Percentiles rank a stretch among this genome's conserved stretches.
phyloP scores from a whole-genome alignment of 2,329 filamentous ascomycete genomes.

The Dothideomycetes sp. region DNA sequence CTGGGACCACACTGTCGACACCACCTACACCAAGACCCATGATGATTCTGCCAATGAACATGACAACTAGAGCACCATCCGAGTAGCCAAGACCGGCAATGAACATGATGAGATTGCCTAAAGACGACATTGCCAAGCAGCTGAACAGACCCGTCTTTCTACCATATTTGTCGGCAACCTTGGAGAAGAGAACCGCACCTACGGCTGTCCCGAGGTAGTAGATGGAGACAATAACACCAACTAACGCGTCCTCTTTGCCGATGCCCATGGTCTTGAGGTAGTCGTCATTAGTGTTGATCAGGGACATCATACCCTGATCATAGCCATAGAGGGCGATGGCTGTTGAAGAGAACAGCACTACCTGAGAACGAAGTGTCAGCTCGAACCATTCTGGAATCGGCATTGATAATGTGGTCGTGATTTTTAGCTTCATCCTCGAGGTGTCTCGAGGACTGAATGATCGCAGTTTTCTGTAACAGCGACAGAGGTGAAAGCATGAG shows the following conservation, averaged over 20 bases:
- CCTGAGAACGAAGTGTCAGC: conserved; percentile 19
- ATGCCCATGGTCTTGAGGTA: conserved; percentile 51
- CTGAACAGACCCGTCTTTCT: conserved; percentile 45
- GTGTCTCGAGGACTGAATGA: neutral
- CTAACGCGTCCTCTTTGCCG: conserved; percentile 35
- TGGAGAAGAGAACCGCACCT: conserved; percentile 47
- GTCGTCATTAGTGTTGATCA: conserved; percentile 43
- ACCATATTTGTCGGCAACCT: conserved; percentile 41
- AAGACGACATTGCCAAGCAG: conserved; percentile 40
- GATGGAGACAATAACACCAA: conserved; percentile 49
- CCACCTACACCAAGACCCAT: conserved; percentile 50
- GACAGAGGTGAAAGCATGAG: neutral
- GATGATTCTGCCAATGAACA: conserved; percentile 39
- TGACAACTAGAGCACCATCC: conserved; percentile 32
- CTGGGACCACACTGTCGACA: conserved; percentile 49
- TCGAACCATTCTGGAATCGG: neutral
- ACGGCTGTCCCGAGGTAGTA: conserved; percentile 53
- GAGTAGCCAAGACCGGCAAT: conserved; percentile 39
- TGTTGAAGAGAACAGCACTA: conserved; percentile 42
- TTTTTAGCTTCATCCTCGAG: neutral
- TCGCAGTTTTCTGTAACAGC: neutral
- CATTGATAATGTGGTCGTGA: neutral
- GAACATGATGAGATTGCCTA: conserved; percentile 53
- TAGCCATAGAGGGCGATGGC: conserved; percentile 45
- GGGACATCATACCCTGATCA: conserved; percentile 39